Evolutionary conservation across 306 rosid genomes (phyloP).

Genomic region (Cucurbita maxima): DNA sequence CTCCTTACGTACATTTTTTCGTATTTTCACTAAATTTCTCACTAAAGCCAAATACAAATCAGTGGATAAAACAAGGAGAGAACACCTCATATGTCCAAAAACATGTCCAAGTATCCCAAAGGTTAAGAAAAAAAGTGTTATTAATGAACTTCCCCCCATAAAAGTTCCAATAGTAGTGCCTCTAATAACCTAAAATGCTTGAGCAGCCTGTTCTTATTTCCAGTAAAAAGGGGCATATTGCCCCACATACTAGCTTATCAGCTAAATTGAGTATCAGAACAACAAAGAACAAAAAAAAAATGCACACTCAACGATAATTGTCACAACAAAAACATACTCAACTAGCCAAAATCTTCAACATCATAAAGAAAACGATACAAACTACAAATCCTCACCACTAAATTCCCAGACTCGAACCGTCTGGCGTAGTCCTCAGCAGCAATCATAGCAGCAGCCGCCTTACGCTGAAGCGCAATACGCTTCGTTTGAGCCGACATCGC

Average conservation of each 20-base stretch:
- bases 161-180: not conserved
- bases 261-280: not conserved
- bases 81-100: not conserved
- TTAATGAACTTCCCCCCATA: not conserved
- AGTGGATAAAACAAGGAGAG: not conserved
- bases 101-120: not conserved
- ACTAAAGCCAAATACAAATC: not conserved
- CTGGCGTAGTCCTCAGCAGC: slow-evolving; percentile 92
- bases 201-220: not conserved
- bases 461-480: slow-evolving; percentile 62
- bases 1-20: not conserved
- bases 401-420: slow-evolving; percentile 65
- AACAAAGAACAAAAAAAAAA: not conserved
- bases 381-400: slow-evolving; percentile 25
- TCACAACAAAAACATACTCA: not conserved
- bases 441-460: slow-evolving; percentile 90
- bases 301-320: not conserved
- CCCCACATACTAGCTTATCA: not conserved
- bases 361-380: not conserved
- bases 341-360: not conserved
- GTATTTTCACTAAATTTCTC: not conserved
- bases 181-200: not conserved
- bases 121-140: not conserved
- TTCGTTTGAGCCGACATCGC: slow-evolving; percentile 72
- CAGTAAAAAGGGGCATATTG: not conserved